phyloP scores from a whole-genome alignment of 305 asterid species.

The Fraxinus xanthoxyloides region DNA sequence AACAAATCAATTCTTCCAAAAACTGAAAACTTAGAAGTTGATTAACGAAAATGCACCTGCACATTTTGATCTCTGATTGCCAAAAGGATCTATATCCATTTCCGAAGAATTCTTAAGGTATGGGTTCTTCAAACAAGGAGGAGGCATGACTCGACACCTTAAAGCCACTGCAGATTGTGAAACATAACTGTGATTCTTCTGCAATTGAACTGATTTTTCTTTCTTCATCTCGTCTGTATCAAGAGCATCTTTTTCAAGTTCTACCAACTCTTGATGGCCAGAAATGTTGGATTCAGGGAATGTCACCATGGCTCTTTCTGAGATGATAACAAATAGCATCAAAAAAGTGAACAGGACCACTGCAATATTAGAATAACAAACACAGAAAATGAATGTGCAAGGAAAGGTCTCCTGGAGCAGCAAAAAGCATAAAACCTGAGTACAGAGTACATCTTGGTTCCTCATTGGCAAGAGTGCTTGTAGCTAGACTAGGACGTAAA shows the following conservation, averaged over 20 bases:
- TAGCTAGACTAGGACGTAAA: background rate
- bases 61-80: conserved; percentile 70
- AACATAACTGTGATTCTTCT: conserved; percentile 57
- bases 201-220: conserved; percentile 34
- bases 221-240: conserved; percentile 36
- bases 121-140: conserved; percentile 87
- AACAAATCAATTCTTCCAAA: background rate
- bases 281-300: conserved; percentile 33
- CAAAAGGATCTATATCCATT: conserved; percentile 63
- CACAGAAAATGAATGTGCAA: background rate
- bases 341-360: conserved; percentile 1
- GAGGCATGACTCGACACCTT: conserved; percentile 95
- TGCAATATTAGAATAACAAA: background rate
- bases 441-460: background rate
- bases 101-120: conserved; percentile 52
- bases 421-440: background rate
- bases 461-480: background rate
- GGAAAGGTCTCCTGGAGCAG: background rate
- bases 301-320: conserved; percentile 41
- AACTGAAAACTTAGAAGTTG: background rate
- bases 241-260: conserved; percentile 28
- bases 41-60: conserved; percentile 49
- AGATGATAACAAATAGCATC: conserved; percentile 20
- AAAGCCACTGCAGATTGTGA: conserved; percentile 95
- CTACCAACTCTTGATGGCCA: conserved; percentile 34